Base-by-base conservation (phyloP, 2,329 filamentous ascomycete species). In the Trichoderma sp. region DNA sequence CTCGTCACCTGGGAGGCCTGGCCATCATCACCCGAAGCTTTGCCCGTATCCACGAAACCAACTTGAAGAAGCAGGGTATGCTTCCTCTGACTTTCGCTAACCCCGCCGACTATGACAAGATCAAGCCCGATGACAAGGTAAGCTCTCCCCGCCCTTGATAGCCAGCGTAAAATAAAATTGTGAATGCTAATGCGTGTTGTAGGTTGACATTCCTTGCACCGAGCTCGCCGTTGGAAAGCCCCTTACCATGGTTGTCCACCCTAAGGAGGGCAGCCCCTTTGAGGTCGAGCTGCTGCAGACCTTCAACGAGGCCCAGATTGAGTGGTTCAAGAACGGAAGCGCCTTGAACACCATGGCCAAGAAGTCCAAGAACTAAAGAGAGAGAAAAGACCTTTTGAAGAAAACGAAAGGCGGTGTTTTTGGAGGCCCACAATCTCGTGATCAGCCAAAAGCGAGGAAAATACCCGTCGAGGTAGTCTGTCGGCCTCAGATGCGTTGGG, bases 51-150 rank as follows among this genome's bases (percentile, higher is more conserved):
- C 96, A 99, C 89, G 96, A 99, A 89, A 99, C 96, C 88, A 99
- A 99, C 90, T 86, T 99, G 87, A 99, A 99, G 93, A 99, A 99
- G 92, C 96, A 99, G 90, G 96, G 96, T 86, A 98, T 99, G 95
- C 93, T 99, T 86, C 96, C 96, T 80, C 89, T 99, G 76, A 98
- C 95, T 79, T 99, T 99, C 86, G 85, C 90, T 72, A 91, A 98
- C 82, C 95, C 95, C 71, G 95, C 92, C 82, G 96, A 99, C 84
- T 99, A 99, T 84, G 96, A 99, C 84, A 97, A 93, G 90, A 95
- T 99, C 84, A 90, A 92, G 82, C 93, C 94, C 76, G 91, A 96
- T 74, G 96, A 97, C 88, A 95, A 92, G 86, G 91, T 87, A 80
- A 77, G 81, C 12, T 61, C 8, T 26, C 36, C 8, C 36, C 6